A percentile compares a stretch with the other conserved stretches of the same genome.
These are phyloP conservation scores for Hanseniaspora mollemarum DNA, from an alignment of 805 yeast genomes.

Conservation along the genomic window DNA sequence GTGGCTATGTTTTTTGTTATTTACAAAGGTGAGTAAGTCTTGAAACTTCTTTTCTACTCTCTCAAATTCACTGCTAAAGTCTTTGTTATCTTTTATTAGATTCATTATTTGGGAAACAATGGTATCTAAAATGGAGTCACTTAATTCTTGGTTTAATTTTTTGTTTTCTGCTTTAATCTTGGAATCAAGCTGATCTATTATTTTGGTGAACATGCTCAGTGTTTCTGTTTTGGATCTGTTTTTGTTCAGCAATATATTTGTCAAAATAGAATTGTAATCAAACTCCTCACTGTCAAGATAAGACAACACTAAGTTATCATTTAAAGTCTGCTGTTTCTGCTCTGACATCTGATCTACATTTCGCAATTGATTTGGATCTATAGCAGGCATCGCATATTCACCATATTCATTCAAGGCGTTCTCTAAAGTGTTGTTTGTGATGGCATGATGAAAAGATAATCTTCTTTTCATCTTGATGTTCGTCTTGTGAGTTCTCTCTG, in stretches of 20 bases:
- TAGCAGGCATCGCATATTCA: background rate
- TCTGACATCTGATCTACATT: background rate
- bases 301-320: conserved; percentile 6
- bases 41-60: conserved; percentile 9
- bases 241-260: conserved; percentile 3
- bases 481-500: conserved; percentile 14
- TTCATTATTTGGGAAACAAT: background rate
- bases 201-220: conserved; percentile 11
- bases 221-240: conserved; percentile 15
- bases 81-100: background rate
- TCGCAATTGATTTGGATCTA: background rate
- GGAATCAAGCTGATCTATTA: conserved; percentile 1
- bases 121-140: background rate
- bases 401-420: background rate
- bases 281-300: conserved; percentile 6
- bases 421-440: conserved; percentile 1
- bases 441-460: conserved; percentile 14
- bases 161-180: conserved; percentile 8
- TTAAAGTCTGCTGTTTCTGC: background rate
- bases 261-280: conserved; percentile 3
- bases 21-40: background rate
- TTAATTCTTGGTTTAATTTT: background rate
- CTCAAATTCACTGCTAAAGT: background rate
- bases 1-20: background rate
- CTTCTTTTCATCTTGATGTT: conserved; percentile 16